These are phyloP conservation scores for Dipteronia dyeriana DNA, from an alignment of 345 rosid genomes.

Conservation along the genomic window DNA sequence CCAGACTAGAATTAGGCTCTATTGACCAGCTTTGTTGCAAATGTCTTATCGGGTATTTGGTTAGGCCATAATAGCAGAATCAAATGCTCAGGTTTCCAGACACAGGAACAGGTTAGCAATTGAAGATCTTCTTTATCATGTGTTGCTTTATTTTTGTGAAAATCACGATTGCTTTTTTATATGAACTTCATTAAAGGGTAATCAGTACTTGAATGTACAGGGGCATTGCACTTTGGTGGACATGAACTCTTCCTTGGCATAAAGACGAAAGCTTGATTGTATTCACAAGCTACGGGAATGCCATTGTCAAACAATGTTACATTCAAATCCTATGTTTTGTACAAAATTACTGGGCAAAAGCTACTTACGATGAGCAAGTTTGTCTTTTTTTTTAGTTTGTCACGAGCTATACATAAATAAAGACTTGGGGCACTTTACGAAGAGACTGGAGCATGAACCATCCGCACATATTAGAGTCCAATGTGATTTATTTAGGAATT, in stretches of 20 bases:
- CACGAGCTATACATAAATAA: neutral
- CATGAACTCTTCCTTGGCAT: too few relatives aligned
- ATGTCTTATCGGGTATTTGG: neutral
- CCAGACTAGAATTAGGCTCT: conserved; percentile 68
- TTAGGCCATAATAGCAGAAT: neutral
- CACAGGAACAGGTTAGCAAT: conserved; percentile 4
- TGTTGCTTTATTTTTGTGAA: neutral
- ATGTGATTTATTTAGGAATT: neutral
- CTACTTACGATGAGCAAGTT: neutral
- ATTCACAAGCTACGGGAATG: neutral
- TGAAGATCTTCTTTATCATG: neutral
- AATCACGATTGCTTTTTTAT: too few relatives aligned
- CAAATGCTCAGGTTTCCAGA: conserved; percentile 4
- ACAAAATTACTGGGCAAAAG: neutral
- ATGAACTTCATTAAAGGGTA: neutral
- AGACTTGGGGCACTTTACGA: neutral
- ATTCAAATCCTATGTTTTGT: neutral
- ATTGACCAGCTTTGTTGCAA: conserved; percentile 25
- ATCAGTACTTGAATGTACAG: neutral
- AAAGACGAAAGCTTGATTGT: too few relatives aligned
- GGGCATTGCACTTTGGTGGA: neutral
- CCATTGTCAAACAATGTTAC: neutral
- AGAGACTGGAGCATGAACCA: neutral
- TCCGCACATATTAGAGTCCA: neutral
- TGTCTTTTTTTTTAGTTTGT: neutral